phyloP scores from a whole-genome alignment of 208 protist species.

The Trypanosoma conorhini region DNA sequence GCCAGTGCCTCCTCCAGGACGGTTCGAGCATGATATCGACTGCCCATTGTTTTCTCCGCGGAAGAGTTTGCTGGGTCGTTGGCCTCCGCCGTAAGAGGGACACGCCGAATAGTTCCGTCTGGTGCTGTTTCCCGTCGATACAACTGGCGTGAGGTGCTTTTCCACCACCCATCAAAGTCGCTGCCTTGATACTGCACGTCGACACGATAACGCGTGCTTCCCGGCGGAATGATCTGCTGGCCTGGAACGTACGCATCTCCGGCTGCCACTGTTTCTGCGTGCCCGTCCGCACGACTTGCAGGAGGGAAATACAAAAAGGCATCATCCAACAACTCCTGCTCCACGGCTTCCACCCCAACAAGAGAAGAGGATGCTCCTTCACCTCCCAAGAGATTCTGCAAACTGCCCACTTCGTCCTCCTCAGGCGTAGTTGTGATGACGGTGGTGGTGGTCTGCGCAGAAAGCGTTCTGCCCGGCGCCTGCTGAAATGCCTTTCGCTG shows the following conservation, averaged over 20 bases:
- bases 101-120: slow-evolving; percentile 24
- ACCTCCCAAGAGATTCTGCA: slow-evolving; percentile 5
- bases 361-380: slow-evolving; percentile 4
- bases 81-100: slow-evolving; percentile 5
- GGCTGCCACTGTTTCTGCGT: slow-evolving; percentile 3
- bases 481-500: slow-evolving; percentile 18
- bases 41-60: slow-evolving; percentile 27
- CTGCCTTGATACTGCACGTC: slow-evolving; percentile 90
- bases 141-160: slow-evolving; percentile 45
- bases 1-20: slow-evolving; percentile 84
- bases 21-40: slow-evolving; percentile 40
- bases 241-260: slow-evolving; percentile 69
- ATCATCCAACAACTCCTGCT: slow-evolving; percentile 85
- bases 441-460: slow-evolving; percentile 20
- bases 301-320: slow-evolving; percentile 73
- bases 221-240: slow-evolving; percentile 77
- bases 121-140: slow-evolving; percentile 14
- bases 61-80: background rate
- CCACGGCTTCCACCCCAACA: slow-evolving; percentile 38
- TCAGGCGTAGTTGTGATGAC: slow-evolving; percentile 22
- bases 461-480: slow-evolving; percentile 17
- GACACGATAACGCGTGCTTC: slow-evolving; percentile 84
- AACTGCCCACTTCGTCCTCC: slow-evolving; percentile 21
- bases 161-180: slow-evolving; percentile 90
- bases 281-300: background rate